Evolutionary conservation across 352 stramenopile species (phyloP).

Genomic region (Hyphochytrium catenoides): DNA sequence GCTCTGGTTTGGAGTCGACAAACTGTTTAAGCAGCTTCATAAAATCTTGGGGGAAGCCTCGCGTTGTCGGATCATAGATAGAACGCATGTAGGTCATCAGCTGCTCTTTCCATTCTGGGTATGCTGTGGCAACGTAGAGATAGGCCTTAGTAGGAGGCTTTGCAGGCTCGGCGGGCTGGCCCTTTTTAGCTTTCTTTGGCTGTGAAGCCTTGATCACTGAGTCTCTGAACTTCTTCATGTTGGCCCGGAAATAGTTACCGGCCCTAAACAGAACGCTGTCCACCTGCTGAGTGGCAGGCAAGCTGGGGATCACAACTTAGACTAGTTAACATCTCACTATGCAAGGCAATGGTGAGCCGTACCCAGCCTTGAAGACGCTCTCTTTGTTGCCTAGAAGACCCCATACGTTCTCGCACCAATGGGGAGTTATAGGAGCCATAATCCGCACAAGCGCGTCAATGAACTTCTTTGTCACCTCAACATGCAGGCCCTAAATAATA

Average conservation of each 20-base stretch:
- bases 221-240: conserved; percentile 70
- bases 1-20: conserved; percentile 33
- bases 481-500: conserved; percentile 43
- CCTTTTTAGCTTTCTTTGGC: conserved; percentile 56
- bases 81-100: conserved; percentile 52
- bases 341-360: too few species aligned
- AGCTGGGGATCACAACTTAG: too few species aligned
- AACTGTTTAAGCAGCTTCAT: conserved; percentile 60
- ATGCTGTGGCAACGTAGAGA: conserved; percentile 56
- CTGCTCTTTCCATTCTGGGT: conserved; percentile 54
- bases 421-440: conserved; percentile 84
- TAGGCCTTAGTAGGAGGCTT: conserved; percentile 66
- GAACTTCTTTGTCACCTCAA: conserved; percentile 74
- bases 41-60: conserved; percentile 47
- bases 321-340: too few species aligned
- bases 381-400: conserved; percentile 69
- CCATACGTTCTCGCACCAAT: conserved; percentile 82
- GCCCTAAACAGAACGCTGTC: conserved; percentile 75
- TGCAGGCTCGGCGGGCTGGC: conserved; percentile 24
- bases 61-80: conserved; percentile 26
- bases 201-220: conserved; percentile 29
- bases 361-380: conserved; percentile 65
- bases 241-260: conserved; percentile 75
- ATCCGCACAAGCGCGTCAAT: conserved; percentile 76
- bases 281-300: conserved; percentile 55